Evolutionary conservation across 495 filamentous ascomycete species (phyloP).

Genomic region (Rhypophila decipiens): DNA sequence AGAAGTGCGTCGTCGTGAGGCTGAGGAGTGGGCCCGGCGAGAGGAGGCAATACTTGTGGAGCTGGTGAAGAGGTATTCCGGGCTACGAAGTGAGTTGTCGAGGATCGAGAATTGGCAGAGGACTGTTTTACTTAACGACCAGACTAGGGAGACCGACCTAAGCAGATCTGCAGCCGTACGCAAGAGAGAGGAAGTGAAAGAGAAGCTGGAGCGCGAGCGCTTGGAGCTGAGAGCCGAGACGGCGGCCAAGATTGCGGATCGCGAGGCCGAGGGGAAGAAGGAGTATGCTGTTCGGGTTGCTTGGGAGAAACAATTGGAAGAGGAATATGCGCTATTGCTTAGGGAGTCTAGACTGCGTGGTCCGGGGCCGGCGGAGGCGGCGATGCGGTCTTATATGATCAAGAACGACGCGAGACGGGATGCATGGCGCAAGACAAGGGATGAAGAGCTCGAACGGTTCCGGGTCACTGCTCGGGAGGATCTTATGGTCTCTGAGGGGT

Average conservation of each 20-base stretch:
- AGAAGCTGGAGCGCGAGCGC: slow-evolving; percentile 19
- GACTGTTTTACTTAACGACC: slow-evolving; percentile 6
- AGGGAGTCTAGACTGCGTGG: slow-evolving; percentile 21
- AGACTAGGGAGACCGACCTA: slow-evolving; percentile 10
- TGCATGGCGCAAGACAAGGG: slow-evolving; percentile 23
- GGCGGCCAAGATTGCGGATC: slow-evolving; percentile 11
- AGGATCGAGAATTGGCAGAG: slow-evolving; percentile 21
- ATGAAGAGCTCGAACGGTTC: slow-evolving; percentile 18
- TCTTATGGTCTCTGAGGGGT: slow-evolving; percentile 19
- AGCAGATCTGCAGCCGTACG: background rate
- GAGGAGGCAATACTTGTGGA: slow-evolving; percentile 22
- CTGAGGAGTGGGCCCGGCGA: slow-evolving; percentile 18
- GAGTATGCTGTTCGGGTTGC: slow-evolving; percentile 21
- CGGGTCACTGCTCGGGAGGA: slow-evolving; percentile 20
- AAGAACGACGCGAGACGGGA: slow-evolving; percentile 24
- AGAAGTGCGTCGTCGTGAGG: slow-evolving; percentile 16
- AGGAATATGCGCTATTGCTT: slow-evolving; percentile 23
- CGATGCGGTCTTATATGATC: slow-evolving; percentile 17
- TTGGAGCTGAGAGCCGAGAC: slow-evolving; percentile 7
- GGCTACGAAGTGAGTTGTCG: slow-evolving; percentile 15
- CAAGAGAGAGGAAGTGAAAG: slow-evolving; percentile 9
- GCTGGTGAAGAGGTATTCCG: slow-evolving; percentile 20
- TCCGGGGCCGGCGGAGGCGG: slow-evolving; percentile 12
- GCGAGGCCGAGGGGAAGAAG: slow-evolving; percentile 14
- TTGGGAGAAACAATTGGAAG: slow-evolving; percentile 25